Evolutionary conservation across 2,329 filamentous ascomycete species (phyloP).

Genomic region (Colletotrichum sp.): DNA sequence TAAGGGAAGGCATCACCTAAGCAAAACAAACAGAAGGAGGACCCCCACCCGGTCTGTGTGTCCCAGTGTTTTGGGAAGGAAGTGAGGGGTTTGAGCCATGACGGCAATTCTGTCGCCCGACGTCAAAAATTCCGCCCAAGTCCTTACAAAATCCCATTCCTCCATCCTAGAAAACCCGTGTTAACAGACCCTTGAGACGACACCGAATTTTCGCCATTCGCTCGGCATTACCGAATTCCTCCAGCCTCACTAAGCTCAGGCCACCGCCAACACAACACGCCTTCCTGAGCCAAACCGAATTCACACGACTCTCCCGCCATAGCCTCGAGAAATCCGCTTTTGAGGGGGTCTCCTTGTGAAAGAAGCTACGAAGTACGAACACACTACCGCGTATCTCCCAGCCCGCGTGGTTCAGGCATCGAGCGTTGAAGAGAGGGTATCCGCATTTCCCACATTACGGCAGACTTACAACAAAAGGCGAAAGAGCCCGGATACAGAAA

Average conservation of each 20-base stretch:
- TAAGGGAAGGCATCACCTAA: background rate
- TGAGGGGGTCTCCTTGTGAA: background rate
- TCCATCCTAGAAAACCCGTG: background rate
- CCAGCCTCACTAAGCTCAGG: background rate
- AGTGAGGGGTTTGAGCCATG: background rate
- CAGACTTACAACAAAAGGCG: background rate
- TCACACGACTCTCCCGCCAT: background rate
- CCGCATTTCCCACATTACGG: constrained; percentile 15
- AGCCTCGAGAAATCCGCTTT: background rate
- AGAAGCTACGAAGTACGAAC: background rate
- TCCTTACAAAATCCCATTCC: constrained; percentile 12
- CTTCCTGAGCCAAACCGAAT: background rate
- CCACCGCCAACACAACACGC: background rate
- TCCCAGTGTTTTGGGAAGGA: background rate
- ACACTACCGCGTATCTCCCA: background rate
- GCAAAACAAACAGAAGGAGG: background rate
- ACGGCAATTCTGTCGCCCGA: background rate
- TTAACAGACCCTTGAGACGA: background rate
- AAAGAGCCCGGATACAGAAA: background rate
- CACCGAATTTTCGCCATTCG: constrained; percentile 9
- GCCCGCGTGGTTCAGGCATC: background rate
- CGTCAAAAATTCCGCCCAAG: background rate
- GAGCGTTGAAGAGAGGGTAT: background rate
- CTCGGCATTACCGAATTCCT: background rate
- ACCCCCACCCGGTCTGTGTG: background rate